Conservation (phyloP, 306 rosid species). For the Mucuna pruriens region DNA sequence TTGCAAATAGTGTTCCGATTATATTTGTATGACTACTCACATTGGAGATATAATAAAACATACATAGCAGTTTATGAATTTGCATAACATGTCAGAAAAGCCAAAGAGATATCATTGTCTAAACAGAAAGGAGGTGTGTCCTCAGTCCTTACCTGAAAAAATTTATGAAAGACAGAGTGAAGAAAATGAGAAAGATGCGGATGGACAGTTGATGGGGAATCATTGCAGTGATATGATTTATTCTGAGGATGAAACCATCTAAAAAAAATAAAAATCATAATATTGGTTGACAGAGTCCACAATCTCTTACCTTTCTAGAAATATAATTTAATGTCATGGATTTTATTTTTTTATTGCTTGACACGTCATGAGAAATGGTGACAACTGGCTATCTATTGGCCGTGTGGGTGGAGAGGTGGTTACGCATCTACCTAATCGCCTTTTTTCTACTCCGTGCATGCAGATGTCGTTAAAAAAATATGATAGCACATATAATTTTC, state of each 20-base stretch:
- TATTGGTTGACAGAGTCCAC: too few species aligned
- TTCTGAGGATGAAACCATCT: slow-evolving; percentile 26
- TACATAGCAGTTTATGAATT: not conserved
- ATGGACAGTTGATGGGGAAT: not conserved
- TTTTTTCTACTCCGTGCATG: too few species aligned
- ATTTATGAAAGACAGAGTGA: not conserved
- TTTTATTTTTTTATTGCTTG: too few species aligned
- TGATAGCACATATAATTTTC: too few species aligned
- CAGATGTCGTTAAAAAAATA: too few species aligned
- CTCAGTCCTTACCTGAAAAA: slow-evolving; percentile 38
- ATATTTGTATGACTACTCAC: not conserved
- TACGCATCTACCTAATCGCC: not conserved
- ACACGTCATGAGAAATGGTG: not conserved
- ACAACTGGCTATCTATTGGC: not conserved
- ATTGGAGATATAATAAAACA: slow-evolving; percentile 9
- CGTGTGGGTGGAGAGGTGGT: not conserved
- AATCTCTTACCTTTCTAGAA: too few species aligned
- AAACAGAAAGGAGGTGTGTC: not conserved
- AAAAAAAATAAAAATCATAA: not conserved
- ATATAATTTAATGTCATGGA: too few species aligned
- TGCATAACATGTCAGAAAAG: slow-evolving; percentile 17
- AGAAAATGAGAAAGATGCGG: slow-evolving; percentile 15
- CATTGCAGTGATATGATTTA: slow-evolving; percentile 40
- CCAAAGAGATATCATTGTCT: not conserved
- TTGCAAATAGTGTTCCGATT: too few species aligned